A percentile compares a stretch with the other conserved stretches of the same genome.
Evolutionary conservation across 1,284 basidiomycete genomes (phyloP).

Genomic region (Jaminaea rosea): DNA sequence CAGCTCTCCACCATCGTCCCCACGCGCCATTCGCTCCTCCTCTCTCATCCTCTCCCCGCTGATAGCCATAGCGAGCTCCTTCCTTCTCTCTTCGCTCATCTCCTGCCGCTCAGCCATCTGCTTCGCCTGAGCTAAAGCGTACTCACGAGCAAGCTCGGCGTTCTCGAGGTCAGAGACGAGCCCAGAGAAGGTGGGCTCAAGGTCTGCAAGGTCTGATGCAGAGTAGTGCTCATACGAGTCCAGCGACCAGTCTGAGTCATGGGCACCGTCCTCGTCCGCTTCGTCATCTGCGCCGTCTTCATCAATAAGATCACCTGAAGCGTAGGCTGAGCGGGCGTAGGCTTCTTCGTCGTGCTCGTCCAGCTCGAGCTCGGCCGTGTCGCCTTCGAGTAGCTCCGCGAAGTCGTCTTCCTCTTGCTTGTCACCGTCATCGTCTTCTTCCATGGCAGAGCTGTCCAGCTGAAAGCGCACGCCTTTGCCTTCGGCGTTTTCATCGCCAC

Average conservation of each 20-base stretch:
- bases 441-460: slow-evolving; percentile 2
- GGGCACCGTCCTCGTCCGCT: slow-evolving; percentile 34
- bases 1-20: background rate
- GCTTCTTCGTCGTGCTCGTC: slow-evolving; percentile 8
- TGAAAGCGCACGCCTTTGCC: no score
- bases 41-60: background rate
- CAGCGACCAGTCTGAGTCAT: slow-evolving; percentile 18
- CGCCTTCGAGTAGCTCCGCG: slow-evolving; percentile 54
- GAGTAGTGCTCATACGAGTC: background rate
- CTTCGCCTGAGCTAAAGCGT: slow-evolving; percentile 33
- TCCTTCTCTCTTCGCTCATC: background rate
- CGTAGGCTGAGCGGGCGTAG: slow-evolving; percentile 1
- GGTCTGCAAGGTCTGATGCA: slow-evolving; percentile 20
- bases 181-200: slow-evolving; percentile 23
- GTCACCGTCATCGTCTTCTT: slow-evolving; percentile 6
- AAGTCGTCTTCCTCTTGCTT: slow-evolving; percentile 59
- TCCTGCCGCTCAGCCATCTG: slow-evolving; percentile 1
- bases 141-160: slow-evolving; percentile 33
- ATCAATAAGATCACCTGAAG: background rate
- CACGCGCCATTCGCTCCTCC: background rate
- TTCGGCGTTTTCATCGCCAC: background rate
- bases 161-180: slow-evolving; percentile 13
- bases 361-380: slow-evolving; percentile 81
- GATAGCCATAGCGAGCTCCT: background rate
- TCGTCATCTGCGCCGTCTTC: slow-evolving; percentile 15